Evolutionary conservation across 1,139 yeast genomes (phyloP), one percentile per base, ranked within the genome.

Genomic region (Sugiyamaella sp.): DNA sequence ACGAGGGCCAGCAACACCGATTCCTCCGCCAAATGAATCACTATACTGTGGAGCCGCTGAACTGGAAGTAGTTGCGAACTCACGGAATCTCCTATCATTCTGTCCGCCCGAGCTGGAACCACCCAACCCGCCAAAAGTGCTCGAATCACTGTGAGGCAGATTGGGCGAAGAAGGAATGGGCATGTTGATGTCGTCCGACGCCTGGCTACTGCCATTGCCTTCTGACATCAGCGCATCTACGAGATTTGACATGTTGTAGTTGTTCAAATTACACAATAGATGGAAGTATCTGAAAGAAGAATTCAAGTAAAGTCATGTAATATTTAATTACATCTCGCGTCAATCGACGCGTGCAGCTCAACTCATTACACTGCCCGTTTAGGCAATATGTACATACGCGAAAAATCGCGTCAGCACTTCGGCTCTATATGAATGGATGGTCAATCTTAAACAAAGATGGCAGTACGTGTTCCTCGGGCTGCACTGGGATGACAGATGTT

Each of bases 191-290:
- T 44, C 33, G 21, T 44, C 48, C 4, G 48, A n/a, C 8, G 47
- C 29, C 24, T 49, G 50, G 4, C 53, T 43, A 20, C 44, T 22
- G 3, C 53, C 46, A 14, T 46, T 40, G 35, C 46, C 59, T 19
- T 58, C 60, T 19, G 60, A 57, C 53, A 56, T 46, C 21, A 58
- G 46, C 19, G 56, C 50, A 43, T 58, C 60, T 9, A 56, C 54
- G 6, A 56, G 51, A 22, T 58, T 49, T 17, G 60, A 57, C 60
- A 57, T 57, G 35, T 35, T 12, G 14, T 8, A 21, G 42, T 24
- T 16, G 8, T 17, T 17, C 9, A 27, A 25, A 27, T 16, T 8
- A 38, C 5, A 25, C 5, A 6, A 25, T 10, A 5, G 5, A 6
- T 25, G 5, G 35, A 14, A 10, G 35, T 29, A 12, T 29, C 35